phyloP scores from a whole-genome alignment of 495 filamentous ascomycete genomes.

The Glarea lozoyensis region DNA sequence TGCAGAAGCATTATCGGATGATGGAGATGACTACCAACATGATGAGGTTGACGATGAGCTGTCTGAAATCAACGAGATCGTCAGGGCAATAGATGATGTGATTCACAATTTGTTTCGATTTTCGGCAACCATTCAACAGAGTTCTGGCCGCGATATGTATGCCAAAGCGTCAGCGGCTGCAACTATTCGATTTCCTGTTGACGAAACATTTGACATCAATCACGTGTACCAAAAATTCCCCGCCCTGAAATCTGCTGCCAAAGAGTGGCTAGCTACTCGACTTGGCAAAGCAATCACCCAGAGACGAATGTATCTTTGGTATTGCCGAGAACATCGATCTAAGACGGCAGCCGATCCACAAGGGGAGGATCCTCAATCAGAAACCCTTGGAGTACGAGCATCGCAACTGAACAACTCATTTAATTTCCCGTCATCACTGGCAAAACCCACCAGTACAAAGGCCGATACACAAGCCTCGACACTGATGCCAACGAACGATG shows the following conservation, averaged over 20 bases:
- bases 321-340: constrained; percentile 27
- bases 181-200: constrained; percentile 10
- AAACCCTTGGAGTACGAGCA: neutral
- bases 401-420: neutral
- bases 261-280: constrained; percentile 17
- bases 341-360: constrained; percentile 14
- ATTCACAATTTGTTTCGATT: constrained; percentile 25
- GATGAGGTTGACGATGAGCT: constrained; percentile 2
- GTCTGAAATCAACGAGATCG: constrained; percentile 15
- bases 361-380: neutral
- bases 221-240: constrained; percentile 15
- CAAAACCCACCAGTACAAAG: constrained; percentile 7
- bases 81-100: constrained; percentile 15
- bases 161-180: constrained; percentile 11
- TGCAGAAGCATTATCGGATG: neutral
- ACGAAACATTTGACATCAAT: constrained; percentile 17
- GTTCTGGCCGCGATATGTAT: constrained; percentile 26
- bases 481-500: neutral
- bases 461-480: constrained; percentile 19
- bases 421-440: neutral
- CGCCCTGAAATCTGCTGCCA: neutral
- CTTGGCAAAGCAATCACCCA: constrained; percentile 33
- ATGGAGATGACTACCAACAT: neutral
- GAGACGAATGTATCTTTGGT: constrained; percentile 32
- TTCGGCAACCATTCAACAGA: constrained; percentile 26